Evolutionary conservation across 768 basidiomycete genomes (phyloP).

Genomic region (Amyloporia xantha): DNA sequence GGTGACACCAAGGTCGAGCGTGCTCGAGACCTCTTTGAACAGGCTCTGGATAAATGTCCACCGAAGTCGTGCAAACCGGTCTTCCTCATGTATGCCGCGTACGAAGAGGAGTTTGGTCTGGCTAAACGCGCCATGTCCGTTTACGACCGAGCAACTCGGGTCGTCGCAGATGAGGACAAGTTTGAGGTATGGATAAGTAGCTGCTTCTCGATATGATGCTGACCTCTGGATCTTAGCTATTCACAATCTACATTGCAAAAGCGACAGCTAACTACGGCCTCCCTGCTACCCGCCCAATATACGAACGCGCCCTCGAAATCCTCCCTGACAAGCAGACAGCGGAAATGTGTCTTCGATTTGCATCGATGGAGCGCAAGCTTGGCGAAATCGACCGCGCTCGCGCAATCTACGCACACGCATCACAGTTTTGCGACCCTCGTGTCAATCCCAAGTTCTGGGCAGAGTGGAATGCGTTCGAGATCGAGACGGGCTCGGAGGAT

Average conservation of each 20-base stretch:
- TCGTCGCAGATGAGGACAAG: conserved; percentile 84
- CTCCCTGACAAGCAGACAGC: conserved; percentile 93
- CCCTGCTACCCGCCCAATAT: conserved; percentile 93
- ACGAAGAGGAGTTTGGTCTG: conserved; percentile 93
- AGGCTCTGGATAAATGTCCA: conserved; percentile 94
- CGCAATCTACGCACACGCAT: conserved; percentile 94
- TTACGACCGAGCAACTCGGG: conserved; percentile 86
- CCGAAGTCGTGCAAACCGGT: conserved; percentile 91
- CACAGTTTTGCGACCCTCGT: conserved; percentile 97
- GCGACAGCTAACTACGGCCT: conserved; percentile 93
- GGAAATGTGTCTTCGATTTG: conserved; percentile 96
- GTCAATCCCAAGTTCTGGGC: conserved; percentile 89
- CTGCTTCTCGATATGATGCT: not conserved
- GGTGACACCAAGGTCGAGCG: conserved; percentile 93
- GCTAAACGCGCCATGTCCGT: conserved; percentile 96
- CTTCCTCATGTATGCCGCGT: conserved; percentile 92
- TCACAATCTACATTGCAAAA: conserved; percentile 94
- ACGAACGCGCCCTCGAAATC: conserved; percentile 89
- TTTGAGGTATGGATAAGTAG: conserved; percentile 64
- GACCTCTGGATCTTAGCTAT: conserved; percentile 56
- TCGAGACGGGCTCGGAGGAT: conserved; percentile 97
- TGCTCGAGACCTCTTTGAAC: conserved; percentile 95
- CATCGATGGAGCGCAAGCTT: conserved; percentile 91
- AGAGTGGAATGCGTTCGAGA: conserved; percentile 97
- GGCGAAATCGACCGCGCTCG: conserved; percentile 98